Percentiles rank a stretch among this genome's conserved stretches.
Evolutionary conservation across 2,329 filamentous ascomycete genomes (phyloP).

Genomic region (Colletotrichum salicis): DNA sequence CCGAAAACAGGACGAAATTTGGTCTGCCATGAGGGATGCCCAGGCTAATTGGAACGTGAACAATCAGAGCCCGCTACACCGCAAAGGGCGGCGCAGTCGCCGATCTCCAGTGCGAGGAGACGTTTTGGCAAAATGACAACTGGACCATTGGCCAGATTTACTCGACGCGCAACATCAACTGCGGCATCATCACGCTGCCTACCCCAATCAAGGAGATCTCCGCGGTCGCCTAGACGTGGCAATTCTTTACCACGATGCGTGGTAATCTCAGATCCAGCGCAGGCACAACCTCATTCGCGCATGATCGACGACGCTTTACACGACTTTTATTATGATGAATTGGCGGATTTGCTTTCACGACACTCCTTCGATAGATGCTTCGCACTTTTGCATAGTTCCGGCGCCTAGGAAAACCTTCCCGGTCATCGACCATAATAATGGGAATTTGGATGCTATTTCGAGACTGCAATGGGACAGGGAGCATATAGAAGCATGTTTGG

Average conservation of each 20-base stretch:
- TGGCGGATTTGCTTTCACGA: neutral
- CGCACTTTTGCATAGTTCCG: conserved; percentile 1
- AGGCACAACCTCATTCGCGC: neutral
- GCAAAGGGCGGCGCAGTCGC: conserved; percentile 42
- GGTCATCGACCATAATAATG: neutral
- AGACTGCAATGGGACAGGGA: neutral
- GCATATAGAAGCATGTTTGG: neutral
- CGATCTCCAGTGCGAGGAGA: conserved; percentile 44
- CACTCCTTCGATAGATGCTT: neutral
- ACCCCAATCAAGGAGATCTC: conserved; percentile 42
- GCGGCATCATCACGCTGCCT: conserved; percentile 40
- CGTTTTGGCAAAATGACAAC: conserved; percentile 42
- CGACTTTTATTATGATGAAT: neutral
- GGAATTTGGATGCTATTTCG: neutral
- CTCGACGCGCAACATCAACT: conserved; percentile 43
- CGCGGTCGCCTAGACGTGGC: conserved; percentile 39
- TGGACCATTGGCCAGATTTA: conserved; percentile 47
- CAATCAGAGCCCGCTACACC: conserved; percentile 40
- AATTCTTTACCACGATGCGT: neutral
- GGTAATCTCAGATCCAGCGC: neutral
- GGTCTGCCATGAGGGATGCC: neutral
- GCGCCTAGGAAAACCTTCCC: neutral
- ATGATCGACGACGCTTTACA: neutral
- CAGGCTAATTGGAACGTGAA: neutral
- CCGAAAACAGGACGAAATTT: no score